Conservation (phyloP, 169 alveolate species). For the Plasmodium gaboni region DNA sequence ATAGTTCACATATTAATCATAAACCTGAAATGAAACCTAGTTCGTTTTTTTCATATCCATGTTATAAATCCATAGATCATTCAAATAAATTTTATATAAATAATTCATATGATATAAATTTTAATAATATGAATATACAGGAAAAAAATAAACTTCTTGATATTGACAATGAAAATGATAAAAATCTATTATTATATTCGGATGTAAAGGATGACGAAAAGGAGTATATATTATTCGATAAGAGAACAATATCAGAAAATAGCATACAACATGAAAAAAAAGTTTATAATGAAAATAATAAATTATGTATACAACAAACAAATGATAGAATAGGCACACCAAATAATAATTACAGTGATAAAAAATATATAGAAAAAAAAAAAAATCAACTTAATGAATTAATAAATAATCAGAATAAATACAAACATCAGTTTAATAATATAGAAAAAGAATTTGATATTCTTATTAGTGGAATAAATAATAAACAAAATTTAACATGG, state of each 20-base stretch:
- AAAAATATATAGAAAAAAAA: slow-evolving; percentile 5
- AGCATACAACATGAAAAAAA: not conserved
- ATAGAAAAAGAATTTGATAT: slow-evolving; percentile 23
- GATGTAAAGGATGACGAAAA: too few species aligned
- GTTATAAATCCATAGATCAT: too few species aligned
- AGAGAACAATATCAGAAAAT: not conserved
- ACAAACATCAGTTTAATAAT: slow-evolving; percentile 25
- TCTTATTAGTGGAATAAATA: slow-evolving; percentile 48
- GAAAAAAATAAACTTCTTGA: too few species aligned
- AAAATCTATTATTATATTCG: too few species aligned
- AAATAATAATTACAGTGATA: not conserved
- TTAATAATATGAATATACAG: too few species aligned
- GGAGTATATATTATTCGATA: not conserved
- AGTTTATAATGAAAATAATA: not conserved
- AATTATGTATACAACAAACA: not conserved
- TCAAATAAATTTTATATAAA: too few species aligned
- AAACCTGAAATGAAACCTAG: too few species aligned
- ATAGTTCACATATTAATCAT: too few species aligned
- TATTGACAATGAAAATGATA: too few species aligned
- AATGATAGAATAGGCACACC: not conserved
- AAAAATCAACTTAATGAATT: not conserved
- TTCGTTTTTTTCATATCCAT: too few species aligned
- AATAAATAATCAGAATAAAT: slow-evolving; percentile 10
- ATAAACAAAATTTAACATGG: slow-evolving; percentile 68
- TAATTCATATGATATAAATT: too few species aligned